Evolutionary conservation across 2,329 filamentous ascomycete genomes (phyloP).

Genomic region (Chaetomium sp.): DNA sequence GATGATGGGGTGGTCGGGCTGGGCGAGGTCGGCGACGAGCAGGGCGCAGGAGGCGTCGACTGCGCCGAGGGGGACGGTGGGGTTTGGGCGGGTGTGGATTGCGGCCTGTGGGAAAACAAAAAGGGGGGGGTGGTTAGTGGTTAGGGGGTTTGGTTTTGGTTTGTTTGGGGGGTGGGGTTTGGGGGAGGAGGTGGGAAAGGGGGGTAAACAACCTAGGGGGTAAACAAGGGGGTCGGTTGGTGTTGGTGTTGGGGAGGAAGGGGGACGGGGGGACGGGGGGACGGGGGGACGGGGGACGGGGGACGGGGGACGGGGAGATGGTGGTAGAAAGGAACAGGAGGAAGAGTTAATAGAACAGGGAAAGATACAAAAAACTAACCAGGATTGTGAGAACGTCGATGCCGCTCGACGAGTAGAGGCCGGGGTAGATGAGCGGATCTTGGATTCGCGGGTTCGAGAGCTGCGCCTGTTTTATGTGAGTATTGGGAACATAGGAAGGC

Average conservation of each 20-base stretch:
- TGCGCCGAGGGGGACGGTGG: constrained; percentile 72
- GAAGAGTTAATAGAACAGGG: neutral
- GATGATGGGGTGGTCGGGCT: constrained; percentile 75
- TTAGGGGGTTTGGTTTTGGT: neutral
- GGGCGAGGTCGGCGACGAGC: constrained; percentile 75
- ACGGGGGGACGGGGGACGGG: no score
- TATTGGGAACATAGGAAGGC: neutral
- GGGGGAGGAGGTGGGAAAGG: neutral
- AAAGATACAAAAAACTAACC: constrained; percentile 43
- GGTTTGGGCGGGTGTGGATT: constrained; percentile 10
- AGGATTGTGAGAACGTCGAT: constrained; percentile 59
- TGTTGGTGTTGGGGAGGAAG: neutral
- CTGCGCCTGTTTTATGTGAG: neutral
- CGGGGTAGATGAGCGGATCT: constrained; percentile 57
- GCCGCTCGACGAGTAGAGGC: constrained; percentile 57
- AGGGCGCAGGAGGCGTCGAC: constrained; percentile 85
- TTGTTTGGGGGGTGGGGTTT: neutral
- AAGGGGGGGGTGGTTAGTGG: no score
- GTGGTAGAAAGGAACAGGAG: neutral
- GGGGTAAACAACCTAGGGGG: no score
- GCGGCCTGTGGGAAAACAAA: constrained; percentile 21
- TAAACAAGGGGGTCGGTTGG: neutral
- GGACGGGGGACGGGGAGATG: neutral
- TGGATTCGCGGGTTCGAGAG: constrained; percentile 20
- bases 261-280: neutral